These are phyloP conservation scores for Saraca asoca DNA, from an alignment of 331 rosid species.

Conservation along the genomic window DNA sequence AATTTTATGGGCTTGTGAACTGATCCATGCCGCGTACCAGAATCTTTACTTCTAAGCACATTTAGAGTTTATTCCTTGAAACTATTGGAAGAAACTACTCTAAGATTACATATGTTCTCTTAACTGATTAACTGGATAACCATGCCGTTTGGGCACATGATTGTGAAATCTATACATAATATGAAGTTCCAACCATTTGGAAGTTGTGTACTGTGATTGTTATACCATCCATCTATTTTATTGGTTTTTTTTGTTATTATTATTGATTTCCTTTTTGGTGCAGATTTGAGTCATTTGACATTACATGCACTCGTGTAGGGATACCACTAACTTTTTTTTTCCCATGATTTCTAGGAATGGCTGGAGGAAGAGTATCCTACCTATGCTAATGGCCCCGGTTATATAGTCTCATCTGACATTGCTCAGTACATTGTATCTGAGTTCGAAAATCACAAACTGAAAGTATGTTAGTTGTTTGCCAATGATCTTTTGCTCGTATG, in stretches of 20 bases:
- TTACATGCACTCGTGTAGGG: not conserved
- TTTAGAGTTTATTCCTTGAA: constrained; percentile 2
- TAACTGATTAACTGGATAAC: not conserved
- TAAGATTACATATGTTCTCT: not conserved
- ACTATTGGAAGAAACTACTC: not conserved
- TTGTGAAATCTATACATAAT: not conserved
- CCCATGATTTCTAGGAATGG: constrained; percentile 70
- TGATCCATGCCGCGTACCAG: not conserved
- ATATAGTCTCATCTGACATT: constrained; percentile 70
- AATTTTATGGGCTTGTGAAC: not conserved
- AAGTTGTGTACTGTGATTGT: not conserved
- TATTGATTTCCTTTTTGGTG: too few species aligned
- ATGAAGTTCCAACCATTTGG: not conserved
- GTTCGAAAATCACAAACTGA: constrained; percentile 68
- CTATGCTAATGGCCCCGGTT: constrained; percentile 95
- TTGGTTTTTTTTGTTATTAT: not conserved
- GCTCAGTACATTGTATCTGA: constrained; percentile 71
- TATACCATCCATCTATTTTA: constrained; percentile 1
- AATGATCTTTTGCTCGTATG: not conserved
- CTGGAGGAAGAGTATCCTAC: constrained; percentile 91
- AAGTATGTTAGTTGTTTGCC: constrained; percentile 46
- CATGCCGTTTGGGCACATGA: constrained; percentile 1
- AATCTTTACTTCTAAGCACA: not conserved
- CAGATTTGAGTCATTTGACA: not conserved
- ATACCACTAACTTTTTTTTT: constrained; percentile 12